phyloP scores from a whole-genome alignment of 208 protist species.

The Leptomonas pyrrhocoris region DNA sequence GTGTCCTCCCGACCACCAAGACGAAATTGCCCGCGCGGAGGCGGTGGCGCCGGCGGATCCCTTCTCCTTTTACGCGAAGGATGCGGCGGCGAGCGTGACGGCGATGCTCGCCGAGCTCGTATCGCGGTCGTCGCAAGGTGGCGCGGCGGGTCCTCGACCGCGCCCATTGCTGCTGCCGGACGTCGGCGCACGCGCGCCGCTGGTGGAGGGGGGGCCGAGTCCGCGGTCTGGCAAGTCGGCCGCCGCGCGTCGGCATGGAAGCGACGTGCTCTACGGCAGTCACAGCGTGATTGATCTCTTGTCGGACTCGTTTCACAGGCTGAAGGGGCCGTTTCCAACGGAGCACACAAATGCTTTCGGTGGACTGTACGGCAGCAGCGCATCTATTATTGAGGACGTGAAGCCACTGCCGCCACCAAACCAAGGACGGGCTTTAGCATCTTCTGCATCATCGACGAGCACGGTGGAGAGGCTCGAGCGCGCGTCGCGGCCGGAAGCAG shows the following conservation, averaged over 20 bases:
- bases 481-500: neutral
- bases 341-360: no score
- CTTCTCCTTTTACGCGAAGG: neutral
- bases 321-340: neutral
- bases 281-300: neutral
- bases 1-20: slow-evolving; percentile 34
- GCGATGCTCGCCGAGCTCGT: slow-evolving; percentile 28
- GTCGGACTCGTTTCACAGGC: neutral
- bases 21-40: slow-evolving; percentile 10
- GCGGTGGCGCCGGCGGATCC: neutral
- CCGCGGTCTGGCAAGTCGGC: neutral
- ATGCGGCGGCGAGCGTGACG: slow-evolving; percentile 10
- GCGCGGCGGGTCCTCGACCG: neutral
- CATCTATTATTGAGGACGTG: slow-evolving; percentile 5
- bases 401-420: neutral
- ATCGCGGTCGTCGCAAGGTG: neutral
- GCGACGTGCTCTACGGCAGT: neutral
- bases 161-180: slow-evolving; percentile 4
- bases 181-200: neutral
- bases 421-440: neutral
- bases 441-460: neutral
- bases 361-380: neutral
- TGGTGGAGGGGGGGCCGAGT: slow-evolving; percentile 1
- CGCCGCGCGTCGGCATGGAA: neutral
- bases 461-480: neutral